Base-by-base conservation (phyloP, 2,329 filamentous ascomycete species). In the Verticillium isaacii region DNA sequence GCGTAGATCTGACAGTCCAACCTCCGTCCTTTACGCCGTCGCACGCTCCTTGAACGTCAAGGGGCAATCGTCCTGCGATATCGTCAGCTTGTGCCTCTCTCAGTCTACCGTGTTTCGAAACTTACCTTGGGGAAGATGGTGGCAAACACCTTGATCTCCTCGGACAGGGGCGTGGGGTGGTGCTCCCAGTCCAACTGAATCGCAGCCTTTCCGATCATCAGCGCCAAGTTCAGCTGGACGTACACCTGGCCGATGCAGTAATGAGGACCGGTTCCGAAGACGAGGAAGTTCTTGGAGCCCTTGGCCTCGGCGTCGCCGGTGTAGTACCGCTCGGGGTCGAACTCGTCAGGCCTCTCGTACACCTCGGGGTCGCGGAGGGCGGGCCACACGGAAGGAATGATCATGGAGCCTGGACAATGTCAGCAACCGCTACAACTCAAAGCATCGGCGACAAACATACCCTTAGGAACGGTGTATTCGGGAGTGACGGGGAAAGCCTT, bases 101-200 rank as follows among this genome's bases (percentile, higher is more conserved):
- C 37, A n/a, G 2, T 41, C 52, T 2, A 1, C 32, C 8, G 61
- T 45, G 29, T 61, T 68, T 57, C 67, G 65, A 56, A 60, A 14
- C 8, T 14, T 25, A 96, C 93, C 90, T 90, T 90, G 61, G 95
- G 95, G 84, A 99, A 99, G 69, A 99, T 96, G 32, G 93, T 97
- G 50, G 95, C 95, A 79, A 98, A 99, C 68, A 98, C 94, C 81
- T 96, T 94, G 77, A 99, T 98, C 77, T 96, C 89, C 79, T 99
- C 95, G 0, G 92, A 96, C 63, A 82, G 72, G 0, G 90, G 87
- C 12, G 95, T 98, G 19, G 92, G 78, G 73, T 92, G 87, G 76
- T 99, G 95, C 74, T 88, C 85, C 94, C 94, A 98, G 76, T 98
- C 88, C 68, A 98, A 82, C 72, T 88, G 82, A 75, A 97, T 83